Conservation (phyloP, 1,284 basidiomycete species). For the Mrakiaceae sp. region DNA sequence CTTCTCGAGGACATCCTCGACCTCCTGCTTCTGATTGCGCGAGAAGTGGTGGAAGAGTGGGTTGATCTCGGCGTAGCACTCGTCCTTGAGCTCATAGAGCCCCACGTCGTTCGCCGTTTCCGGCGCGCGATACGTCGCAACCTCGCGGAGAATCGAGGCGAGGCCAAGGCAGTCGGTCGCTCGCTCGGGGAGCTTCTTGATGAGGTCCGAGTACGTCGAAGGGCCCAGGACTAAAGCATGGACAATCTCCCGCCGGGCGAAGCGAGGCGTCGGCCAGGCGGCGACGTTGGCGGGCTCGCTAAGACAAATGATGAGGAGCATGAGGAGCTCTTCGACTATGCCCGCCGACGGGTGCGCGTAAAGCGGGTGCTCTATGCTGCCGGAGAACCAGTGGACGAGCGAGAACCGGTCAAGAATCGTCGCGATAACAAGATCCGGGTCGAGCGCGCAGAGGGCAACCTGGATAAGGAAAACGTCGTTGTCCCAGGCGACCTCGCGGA, state of each 20-base stretch:
- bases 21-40: slow-evolving; percentile 86
- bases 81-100: slow-evolving; percentile 75
- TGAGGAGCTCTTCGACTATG: slow-evolving; percentile 87
- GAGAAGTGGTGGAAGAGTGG: slow-evolving; percentile 96
- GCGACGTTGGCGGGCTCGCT: slow-evolving; percentile 71
- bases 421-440: slow-evolving; percentile 69
- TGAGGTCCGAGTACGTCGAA: slow-evolving; percentile 81
- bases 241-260: slow-evolving; percentile 74
- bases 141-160: slow-evolving; percentile 63
- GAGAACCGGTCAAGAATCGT: slow-evolving; percentile 84
- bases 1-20: slow-evolving; percentile 64
- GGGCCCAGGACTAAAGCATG: slow-evolving; percentile 83
- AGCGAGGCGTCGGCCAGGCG: slow-evolving; percentile 52
- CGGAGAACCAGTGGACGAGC: slow-evolving; percentile 66
- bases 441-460: slow-evolving; percentile 63
- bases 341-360: slow-evolving; percentile 69
- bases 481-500: slow-evolving; percentile 92
- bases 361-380: slow-evolving; percentile 43
- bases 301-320: slow-evolving; percentile 75
- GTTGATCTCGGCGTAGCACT: slow-evolving; percentile 75
- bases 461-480: slow-evolving; percentile 92
- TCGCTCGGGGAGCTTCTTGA: slow-evolving; percentile 81
- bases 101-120: slow-evolving; percentile 63
- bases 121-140: slow-evolving; percentile 73
- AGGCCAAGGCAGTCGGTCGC: slow-evolving; percentile 77